phyloP scores from a whole-genome alignment of 2,329 filamentous ascomycete species.

The Periconia digitata region DNA sequence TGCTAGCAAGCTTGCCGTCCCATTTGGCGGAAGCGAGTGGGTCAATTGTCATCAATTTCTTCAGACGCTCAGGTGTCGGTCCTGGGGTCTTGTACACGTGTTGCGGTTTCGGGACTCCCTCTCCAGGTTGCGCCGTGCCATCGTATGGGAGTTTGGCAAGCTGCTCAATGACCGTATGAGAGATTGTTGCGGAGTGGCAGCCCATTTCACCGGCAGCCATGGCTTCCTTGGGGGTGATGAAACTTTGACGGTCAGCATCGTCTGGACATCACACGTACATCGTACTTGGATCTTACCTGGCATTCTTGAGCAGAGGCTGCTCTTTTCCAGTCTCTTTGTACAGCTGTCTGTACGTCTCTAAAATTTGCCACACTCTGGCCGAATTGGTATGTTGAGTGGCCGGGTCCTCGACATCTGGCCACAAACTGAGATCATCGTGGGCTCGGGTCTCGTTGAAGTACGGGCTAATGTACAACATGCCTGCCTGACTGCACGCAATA shows the following conservation, averaged over 20 bases:
- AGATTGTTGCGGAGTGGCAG: conserved; percentile 51
- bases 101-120: conserved; percentile 44
- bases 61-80: conserved; percentile 38
- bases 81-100: conserved; percentile 44
- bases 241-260: conserved; percentile 29
- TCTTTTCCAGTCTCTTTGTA: conserved; percentile 52
- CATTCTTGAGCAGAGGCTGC: conserved; percentile 53
- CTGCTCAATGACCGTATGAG: conserved; percentile 43
- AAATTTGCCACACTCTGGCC: conserved; percentile 51
- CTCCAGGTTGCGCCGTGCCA: conserved; percentile 41
- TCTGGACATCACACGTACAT: neutral
- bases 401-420: conserved; percentile 52
- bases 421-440: conserved; percentile 48
- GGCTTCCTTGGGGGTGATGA: conserved; percentile 48
- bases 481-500: conserved; percentile 53
- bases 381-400: conserved; percentile 53
- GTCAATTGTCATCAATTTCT: conserved; percentile 43
- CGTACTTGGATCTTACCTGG: conserved; percentile 35
- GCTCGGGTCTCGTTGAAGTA: conserved; percentile 54
- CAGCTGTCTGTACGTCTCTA: conserved; percentile 51
- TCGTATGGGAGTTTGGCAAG: conserved; percentile 46
- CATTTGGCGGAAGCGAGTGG: conserved; percentile 43
- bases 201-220: conserved; percentile 52
- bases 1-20: conserved; percentile 46
- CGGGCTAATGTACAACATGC: conserved; percentile 53